A percentile compares a stretch with the other conserved stretches of the same genome.
Conservation (phyloP, 78 protist species). For the Mastigamoeba balamuthi region DNA sequence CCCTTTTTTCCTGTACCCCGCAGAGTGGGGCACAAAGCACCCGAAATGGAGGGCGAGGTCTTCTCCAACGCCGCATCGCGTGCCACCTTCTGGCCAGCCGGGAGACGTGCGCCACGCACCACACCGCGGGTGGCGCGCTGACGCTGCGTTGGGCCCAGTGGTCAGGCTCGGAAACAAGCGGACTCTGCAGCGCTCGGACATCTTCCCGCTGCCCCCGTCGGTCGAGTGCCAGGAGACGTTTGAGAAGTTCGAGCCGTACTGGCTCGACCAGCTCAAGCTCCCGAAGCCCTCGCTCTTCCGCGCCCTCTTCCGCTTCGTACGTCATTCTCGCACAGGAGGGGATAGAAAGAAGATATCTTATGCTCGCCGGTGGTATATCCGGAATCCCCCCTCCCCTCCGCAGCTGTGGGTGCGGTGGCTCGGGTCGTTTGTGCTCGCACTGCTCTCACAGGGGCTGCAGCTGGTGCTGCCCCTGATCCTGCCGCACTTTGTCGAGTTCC, state of each 20-base stretch:
- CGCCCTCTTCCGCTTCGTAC: conserved; percentile 32
- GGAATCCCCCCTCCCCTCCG: conserved; percentile 31
- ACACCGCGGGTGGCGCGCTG: no score
- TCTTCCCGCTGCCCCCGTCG: no score
- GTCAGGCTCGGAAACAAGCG: no score
- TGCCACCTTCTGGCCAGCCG: no score
- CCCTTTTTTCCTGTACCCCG: no score
- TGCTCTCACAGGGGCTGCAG: background rate
- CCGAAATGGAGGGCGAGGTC: no score
- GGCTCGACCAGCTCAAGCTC: conserved; percentile 4
- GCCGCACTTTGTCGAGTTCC: conserved; percentile 1
- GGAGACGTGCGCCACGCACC: no score
- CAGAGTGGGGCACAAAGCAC: no score
- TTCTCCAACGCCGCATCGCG: no score
- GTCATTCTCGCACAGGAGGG: conserved; percentile 12
- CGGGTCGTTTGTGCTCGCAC: background rate
- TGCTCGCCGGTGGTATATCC: conserved; percentile 20
- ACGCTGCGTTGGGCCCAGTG: no score
- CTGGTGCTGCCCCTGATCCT: background rate
- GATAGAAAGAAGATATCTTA: conserved; percentile 20
- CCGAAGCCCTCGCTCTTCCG: conserved; percentile 39
- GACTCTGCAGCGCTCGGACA: no score
- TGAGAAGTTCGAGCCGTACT: conserved; percentile 24
- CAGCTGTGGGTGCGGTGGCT: conserved; percentile 1
- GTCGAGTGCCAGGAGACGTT: no score